A percentile compares a stretch with the other conserved stretches of the same genome.
These are phyloP conservation scores for Plasmodium billcollinsi DNA, from an alignment of 169 alveolate genomes.

Conservation along the genomic window DNA sequence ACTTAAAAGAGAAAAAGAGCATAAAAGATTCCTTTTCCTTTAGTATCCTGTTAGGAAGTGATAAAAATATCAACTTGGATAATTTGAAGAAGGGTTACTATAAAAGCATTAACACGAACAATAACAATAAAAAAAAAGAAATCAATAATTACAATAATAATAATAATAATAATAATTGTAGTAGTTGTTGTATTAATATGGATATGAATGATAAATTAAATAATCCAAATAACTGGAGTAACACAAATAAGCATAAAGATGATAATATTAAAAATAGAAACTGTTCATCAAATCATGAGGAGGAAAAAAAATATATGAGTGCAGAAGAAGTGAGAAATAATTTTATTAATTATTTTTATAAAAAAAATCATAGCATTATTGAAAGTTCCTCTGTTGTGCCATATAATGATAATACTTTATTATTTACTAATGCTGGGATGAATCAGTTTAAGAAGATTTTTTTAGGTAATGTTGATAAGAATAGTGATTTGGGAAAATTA, in stretches of 20 bases:
- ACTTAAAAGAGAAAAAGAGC: too few species aligned
- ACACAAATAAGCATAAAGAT: background rate
- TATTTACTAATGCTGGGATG: conserved; percentile 96
- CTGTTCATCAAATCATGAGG: background rate
- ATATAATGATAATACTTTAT: conserved; percentile 93
- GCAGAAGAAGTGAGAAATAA: conserved; percentile 80
- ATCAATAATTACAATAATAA: too few species aligned
- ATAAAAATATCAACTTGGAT: too few species aligned
- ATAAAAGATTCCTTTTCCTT: too few species aligned
- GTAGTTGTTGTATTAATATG: too few species aligned
- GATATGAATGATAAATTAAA: background rate
- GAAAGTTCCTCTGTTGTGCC: conserved; percentile 92
- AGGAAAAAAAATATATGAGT: background rate
- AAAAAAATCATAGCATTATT: conserved; percentile 81
- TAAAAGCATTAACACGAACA: too few species aligned
- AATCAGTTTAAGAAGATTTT: conserved; percentile 93
- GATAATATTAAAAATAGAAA: background rate
- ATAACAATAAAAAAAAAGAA: too few species aligned
- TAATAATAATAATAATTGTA: too few species aligned
- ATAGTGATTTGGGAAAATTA: conserved; percentile 92
- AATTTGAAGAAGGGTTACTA: too few species aligned
- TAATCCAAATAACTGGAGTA: background rate
- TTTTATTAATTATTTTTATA: conserved; percentile 86
- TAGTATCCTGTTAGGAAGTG: too few species aligned
- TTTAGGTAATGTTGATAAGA: conserved; percentile 91